These are phyloP conservation scores for Neofusicoccum sp. DNA, from an alignment of 2,329 filamentous ascomycete genomes.

Conservation along the genomic window DNA sequence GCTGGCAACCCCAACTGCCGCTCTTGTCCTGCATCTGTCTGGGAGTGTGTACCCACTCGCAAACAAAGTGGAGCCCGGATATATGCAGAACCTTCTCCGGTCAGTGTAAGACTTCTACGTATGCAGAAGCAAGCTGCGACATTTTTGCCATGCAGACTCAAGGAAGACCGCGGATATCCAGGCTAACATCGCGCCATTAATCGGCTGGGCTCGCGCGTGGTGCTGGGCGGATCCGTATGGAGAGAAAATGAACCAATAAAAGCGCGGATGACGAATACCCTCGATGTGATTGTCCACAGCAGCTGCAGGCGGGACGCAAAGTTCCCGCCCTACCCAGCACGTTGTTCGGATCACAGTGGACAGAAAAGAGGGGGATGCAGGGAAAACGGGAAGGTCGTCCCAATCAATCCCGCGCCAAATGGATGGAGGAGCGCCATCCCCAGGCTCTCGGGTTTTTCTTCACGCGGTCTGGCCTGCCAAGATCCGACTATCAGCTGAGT, in stretches of 20 bases:
- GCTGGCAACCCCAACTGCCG: not conserved
- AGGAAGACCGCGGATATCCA: not conserved
- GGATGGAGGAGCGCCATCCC: not conserved
- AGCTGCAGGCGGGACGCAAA: not conserved
- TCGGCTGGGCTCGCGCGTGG: not conserved
- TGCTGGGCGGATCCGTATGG: not conserved
- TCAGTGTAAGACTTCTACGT: not conserved
- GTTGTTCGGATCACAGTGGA: not conserved
- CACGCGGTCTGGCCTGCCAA: not conserved
- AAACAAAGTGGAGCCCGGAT: not conserved
- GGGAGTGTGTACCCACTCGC: not conserved
- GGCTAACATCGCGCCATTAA: not conserved
- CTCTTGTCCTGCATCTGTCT: not conserved
- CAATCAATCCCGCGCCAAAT: not conserved
- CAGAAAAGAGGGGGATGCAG: not conserved
- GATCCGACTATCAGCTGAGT: not conserved
- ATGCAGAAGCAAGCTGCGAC: not conserved
- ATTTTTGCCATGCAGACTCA: not conserved
- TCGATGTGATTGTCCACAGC: not conserved
- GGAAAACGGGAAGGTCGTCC: constrained; percentile 5
- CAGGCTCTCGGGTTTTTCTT: not conserved
- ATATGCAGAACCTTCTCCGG: not conserved
- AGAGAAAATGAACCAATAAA: not conserved
- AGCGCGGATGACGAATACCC: not conserved
- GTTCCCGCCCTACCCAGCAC: not conserved